Evolutionary conservation across 805 yeast genomes (phyloP).

Genomic region (Lipomyces yamadae): DNA sequence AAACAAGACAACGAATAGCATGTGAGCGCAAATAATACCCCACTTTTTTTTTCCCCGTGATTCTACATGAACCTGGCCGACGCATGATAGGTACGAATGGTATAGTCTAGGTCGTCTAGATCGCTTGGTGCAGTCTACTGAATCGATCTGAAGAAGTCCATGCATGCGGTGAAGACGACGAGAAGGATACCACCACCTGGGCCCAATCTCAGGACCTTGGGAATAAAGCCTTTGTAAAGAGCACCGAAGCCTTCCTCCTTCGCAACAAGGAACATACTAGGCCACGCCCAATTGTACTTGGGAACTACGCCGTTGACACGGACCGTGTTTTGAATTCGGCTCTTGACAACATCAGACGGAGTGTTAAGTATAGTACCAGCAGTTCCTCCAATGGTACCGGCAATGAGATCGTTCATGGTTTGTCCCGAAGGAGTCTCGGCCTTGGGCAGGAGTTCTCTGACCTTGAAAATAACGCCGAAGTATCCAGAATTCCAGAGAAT

Average conservation of each 20-base stretch:
- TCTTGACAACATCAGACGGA: slow-evolving; percentile 94
- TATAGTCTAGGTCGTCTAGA: not conserved
- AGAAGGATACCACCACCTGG: slow-evolving; percentile 99
- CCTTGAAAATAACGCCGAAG: slow-evolving; percentile 92
- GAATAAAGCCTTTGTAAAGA: slow-evolving; percentile 92
- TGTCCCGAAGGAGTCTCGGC: slow-evolving; percentile 73
- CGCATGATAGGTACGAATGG: not conserved
- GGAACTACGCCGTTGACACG: slow-evolving; percentile 72
- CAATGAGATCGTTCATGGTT: slow-evolving; percentile 82
- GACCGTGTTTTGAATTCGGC: slow-evolving; percentile 84
- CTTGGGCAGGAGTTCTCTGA: slow-evolving; percentile 76
- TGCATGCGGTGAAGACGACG: slow-evolving; percentile 93
- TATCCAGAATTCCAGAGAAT: slow-evolving; percentile 97
- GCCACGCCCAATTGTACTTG: slow-evolving; percentile 91
- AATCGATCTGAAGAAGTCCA: slow-evolving; percentile 75
- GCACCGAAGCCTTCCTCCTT: slow-evolving; percentile 93
- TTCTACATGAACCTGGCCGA: not conserved
- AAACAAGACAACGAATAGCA: not conserved
- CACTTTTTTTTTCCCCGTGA: not conserved
- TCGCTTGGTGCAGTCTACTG: slow-evolving; percentile 18
- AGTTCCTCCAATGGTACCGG: slow-evolving; percentile 97
- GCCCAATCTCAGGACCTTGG: slow-evolving; percentile 95
- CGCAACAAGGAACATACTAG: slow-evolving; percentile 72
- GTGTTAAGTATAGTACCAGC: slow-evolving; percentile 94
- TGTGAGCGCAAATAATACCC: not conserved